phyloP scores from a whole-genome alignment of 495 filamentous ascomycete genomes.

The Rhypophila decipiens region DNA sequence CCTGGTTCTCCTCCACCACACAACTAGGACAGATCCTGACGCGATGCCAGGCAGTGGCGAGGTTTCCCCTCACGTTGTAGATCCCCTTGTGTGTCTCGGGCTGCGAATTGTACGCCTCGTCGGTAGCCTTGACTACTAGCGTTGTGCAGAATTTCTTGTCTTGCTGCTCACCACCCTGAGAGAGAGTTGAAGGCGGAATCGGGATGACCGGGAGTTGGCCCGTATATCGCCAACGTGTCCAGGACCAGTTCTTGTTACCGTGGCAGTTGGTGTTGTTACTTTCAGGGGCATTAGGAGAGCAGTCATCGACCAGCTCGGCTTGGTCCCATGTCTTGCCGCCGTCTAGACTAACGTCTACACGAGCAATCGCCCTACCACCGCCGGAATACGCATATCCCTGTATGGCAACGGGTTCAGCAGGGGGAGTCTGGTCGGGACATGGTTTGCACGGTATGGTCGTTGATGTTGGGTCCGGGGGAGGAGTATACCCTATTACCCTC shows the following conservation, averaged over 20 bases:
- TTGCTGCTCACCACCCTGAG: constrained; percentile 1
- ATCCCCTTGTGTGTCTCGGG: constrained; percentile 44
- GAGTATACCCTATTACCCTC: constrained; percentile 9
- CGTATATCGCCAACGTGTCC: constrained; percentile 47
- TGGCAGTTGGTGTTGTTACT: constrained; percentile 7
- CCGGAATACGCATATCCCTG: constrained; percentile 56
- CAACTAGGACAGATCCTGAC: constrained; percentile 29
- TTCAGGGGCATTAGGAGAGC: background rate
- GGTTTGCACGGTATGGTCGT: background rate
- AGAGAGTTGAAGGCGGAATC: background rate
- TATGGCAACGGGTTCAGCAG: constrained; percentile 30
- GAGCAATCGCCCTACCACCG: constrained; percentile 47
- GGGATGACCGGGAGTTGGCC: constrained; percentile 9
- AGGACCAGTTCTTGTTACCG: constrained; percentile 45
- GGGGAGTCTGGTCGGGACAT: constrained; percentile 6
- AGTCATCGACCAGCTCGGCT: constrained; percentile 39
- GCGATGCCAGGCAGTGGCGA: constrained; percentile 52
- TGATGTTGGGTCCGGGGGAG: background rate
- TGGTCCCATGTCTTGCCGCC: constrained; percentile 50
- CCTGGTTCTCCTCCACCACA: constrained; percentile 1
- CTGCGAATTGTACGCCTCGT: constrained; percentile 53
- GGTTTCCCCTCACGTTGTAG: constrained; percentile 50
- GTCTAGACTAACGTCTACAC: constrained; percentile 53
- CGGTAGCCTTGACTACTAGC: constrained; percentile 51
- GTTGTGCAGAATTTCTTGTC: constrained; percentile 26